Evolutionary conservation across 176 grass and related monocot genomes (phyloP).

Genomic region (Zoysia pacifica): DNA sequence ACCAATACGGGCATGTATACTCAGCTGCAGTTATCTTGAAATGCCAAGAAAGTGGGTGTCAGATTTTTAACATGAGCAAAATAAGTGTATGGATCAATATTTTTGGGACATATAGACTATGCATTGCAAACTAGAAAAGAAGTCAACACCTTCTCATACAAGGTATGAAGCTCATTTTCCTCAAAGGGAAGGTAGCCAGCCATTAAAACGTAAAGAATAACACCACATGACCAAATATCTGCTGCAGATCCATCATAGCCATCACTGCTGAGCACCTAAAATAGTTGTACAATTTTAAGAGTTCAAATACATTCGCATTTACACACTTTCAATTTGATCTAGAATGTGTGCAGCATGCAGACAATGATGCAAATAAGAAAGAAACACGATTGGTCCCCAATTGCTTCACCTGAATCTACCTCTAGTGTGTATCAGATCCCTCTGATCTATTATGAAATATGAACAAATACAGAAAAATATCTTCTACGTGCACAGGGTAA

Average conservation of each 20-base stretch:
- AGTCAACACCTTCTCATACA: constrained; percentile 78
- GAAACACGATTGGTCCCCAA: background rate
- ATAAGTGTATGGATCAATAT: constrained; percentile 24
- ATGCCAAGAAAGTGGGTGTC: constrained; percentile 24
- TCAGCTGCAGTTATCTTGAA: constrained; percentile 78
- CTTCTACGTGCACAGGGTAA: background rate
- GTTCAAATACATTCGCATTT: constrained; percentile 3
- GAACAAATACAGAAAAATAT: background rate
- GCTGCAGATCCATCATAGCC: constrained; percentile 93
- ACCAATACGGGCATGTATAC: constrained; percentile 80
- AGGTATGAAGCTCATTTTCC: constrained; percentile 71
- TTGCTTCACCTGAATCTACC: background rate
- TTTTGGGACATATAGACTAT: constrained; percentile 28
- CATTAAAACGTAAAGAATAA: constrained; percentile 96
- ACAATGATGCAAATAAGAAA: background rate
- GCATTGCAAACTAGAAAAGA: constrained; percentile 4
- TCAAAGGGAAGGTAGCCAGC: constrained; percentile 94
- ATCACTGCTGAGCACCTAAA: constrained; percentile 74
- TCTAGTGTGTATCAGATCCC: background rate
- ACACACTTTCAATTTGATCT: background rate
- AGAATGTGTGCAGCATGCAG: background rate
- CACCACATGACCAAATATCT: constrained; percentile 98
- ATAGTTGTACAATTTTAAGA: constrained; percentile 16
- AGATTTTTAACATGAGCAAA: constrained; percentile 23
- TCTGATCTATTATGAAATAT: constrained; percentile 2